phyloP scores from a whole-genome alignment of 306 rosid species.

The Lathyrus tuberosus region DNA sequence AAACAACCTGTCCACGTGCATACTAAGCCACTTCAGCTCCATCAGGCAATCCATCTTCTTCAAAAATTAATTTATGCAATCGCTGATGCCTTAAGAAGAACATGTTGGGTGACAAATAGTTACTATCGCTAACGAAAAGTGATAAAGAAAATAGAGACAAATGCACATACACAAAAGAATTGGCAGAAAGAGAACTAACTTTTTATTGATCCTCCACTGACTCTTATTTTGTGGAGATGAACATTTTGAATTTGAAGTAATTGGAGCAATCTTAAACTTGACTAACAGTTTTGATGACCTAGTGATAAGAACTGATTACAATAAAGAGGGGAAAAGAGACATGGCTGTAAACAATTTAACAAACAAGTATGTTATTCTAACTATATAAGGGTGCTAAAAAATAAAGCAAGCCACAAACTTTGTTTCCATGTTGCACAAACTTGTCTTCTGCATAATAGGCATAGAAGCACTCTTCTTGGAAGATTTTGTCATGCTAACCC shows the following conservation, averaged over 20 bases:
- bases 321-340: constrained; percentile 22
- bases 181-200: constrained; percentile 48
- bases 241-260: constrained; percentile 50
- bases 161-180: constrained; percentile 24
- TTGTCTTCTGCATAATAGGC: constrained; percentile 46
- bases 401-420: constrained; percentile 55
- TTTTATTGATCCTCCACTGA: constrained; percentile 83
- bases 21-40: constrained; percentile 96
- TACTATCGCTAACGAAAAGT: constrained; percentile 29
- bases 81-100: constrained; percentile 68
- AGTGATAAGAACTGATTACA: constrained; percentile 39
- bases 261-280: constrained; percentile 58
- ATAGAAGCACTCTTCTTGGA: constrained; percentile 57
- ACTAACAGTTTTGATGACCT: constrained; percentile 66
- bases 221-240: constrained; percentile 60
- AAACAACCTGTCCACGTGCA: constrained; percentile 92
- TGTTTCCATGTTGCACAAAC: constrained; percentile 54
- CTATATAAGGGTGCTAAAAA: constrained; percentile 34
- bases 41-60: constrained; percentile 92
- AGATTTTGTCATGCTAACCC: constrained; percentile 49
- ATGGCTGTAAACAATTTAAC: constrained; percentile 30
- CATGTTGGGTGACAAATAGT: constrained; percentile 33
- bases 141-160: constrained; percentile 9
- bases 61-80: constrained; percentile 90
- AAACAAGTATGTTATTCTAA: constrained; percentile 31